Evolutionary conservation across 257 asterid species (phyloP).

Genomic region (Capsicum rhomboideum): DNA sequence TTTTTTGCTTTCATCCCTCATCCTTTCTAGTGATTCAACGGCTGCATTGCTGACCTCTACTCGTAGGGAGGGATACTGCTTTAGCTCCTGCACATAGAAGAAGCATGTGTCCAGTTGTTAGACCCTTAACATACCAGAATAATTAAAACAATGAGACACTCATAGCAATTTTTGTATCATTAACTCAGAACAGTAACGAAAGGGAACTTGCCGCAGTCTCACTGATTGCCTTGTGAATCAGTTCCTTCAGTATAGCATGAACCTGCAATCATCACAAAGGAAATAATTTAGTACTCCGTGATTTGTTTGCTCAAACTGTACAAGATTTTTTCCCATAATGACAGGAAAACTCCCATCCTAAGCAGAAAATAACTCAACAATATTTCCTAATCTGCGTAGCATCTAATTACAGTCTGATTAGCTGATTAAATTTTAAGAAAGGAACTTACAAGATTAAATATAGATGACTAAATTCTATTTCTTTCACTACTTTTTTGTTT

Average conservation of each 20-base stretch:
- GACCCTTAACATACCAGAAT: background rate
- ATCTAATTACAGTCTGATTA: background rate
- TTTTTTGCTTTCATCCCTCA: slow-evolving; percentile 70
- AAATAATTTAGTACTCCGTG: background rate
- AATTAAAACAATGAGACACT: background rate
- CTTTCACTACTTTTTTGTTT: background rate
- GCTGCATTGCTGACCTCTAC: slow-evolving; percentile 68
- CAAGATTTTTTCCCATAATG: background rate
- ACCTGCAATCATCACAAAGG: slow-evolving; percentile 33
- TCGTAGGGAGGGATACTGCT: slow-evolving; percentile 69
- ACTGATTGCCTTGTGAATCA: slow-evolving; percentile 54
- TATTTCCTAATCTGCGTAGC: background rate
- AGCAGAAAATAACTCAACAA: background rate
- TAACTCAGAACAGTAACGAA: background rate
- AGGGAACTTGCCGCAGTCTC: slow-evolving; percentile 40
- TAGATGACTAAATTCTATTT: background rate
- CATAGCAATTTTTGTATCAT: background rate
- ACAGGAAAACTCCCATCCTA: background rate
- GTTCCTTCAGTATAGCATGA: slow-evolving; percentile 62
- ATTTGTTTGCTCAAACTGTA: background rate
- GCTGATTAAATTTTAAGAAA: background rate
- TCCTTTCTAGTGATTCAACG: slow-evolving; percentile 54
- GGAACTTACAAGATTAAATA: background rate
- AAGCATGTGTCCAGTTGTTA: background rate
- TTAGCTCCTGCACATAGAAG: slow-evolving; percentile 46